Base-by-base conservation (phyloP, 352 stramenopile species). In the Thraustochytrium striatum region DNA sequence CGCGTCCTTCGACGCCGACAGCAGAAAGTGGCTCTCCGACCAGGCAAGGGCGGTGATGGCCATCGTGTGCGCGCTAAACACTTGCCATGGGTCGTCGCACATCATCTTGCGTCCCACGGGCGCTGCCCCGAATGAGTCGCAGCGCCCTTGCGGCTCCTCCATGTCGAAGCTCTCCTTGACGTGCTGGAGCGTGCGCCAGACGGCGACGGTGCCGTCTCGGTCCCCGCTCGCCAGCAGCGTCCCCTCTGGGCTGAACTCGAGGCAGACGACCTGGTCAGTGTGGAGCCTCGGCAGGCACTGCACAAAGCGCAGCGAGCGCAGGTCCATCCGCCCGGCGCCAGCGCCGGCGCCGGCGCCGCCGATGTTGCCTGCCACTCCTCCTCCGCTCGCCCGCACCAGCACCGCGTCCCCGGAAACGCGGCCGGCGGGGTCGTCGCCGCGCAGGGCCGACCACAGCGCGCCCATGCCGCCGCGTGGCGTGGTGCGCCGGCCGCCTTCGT, bases 21-120 rank as follows among this genome's bases (percentile, higher is more conserved):
- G 83, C n/a, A 93, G 89, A 84, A 93, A 93, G 61, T 93, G 92
- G 78, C 88, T 93, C 57, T 88, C 86, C 75, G 88, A 93, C 89
- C 89, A 93, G 0, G 89, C 91, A 3, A 93, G 86, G 75, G 91
- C 87, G 5, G 92, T 88, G 39, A 93, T 92, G 41, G 89, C 88
- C 88, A 92, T 93, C 32, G 87, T 91, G 57, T 93, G 89, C 0
- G 88, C 88, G 85, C 91, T 62, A 0, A 19, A 30, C 21, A 75
- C 65, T 38, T 75, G 44, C 65, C 65, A 75, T 9, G 65, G 65
- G 47, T 75, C 65, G 39, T 38, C 61, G 5, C 30, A 61, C 2
- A 75, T 61, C 11, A 75, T 39, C 50, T 75, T 75, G 11, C 41
- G 65, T 16, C 65, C 65, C 16, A 30, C 3, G 16, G 65, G 65